Evolutionary conservation across 106 monocot genomes (phyloP), one percentile per base, ranked within the genome.

Genomic region (Triglochin maritima): DNA sequence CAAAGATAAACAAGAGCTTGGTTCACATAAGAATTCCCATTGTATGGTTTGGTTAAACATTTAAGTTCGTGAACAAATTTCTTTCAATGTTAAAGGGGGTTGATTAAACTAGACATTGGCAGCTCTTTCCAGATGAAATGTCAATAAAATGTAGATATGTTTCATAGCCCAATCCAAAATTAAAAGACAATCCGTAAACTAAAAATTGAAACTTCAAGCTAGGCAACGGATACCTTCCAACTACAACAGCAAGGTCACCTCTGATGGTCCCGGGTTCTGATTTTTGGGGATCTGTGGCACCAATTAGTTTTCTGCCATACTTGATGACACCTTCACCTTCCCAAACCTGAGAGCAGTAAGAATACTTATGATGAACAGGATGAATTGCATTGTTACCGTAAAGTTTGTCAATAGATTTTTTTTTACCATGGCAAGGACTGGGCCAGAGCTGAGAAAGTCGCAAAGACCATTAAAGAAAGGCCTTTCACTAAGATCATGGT

Each of bases 291-390:
- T 95, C 85, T 16, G 90, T 96, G 6, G 90, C 90, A 74, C 95
- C 95, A 76, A 95, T 95, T 49, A 95, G 87, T 73, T 95, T 95
- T 49, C 90, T 78, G 11, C 95, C 95, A 72, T 95, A 96, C 46
- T 83, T 90, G 65, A 96, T 90, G 63, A 91, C 90, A 13, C 95
- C 95, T 57, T 96, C 95, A 43, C 95, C 95, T 96, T 96, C 90
- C 90, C 95, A 96, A 64, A 90, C 95, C 95, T 90, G 73, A 49
- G 60, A 46, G 70, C 17, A 44, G 54, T 46, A 68, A 46, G 10
- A 52, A 69, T 12, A 1, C n/a, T 15, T 14, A 47, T 46, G 29
- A 29, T 29, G 13, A 29, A 9, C 6, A 16, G 7, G 16, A 15
- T 48, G 64, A 7, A 2, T 8, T 17, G 16, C 13, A 5, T 17